Evolutionary conservation across 345 rosid species (phyloP).

Genomic region (Psidium friedrichsthalianum): DNA sequence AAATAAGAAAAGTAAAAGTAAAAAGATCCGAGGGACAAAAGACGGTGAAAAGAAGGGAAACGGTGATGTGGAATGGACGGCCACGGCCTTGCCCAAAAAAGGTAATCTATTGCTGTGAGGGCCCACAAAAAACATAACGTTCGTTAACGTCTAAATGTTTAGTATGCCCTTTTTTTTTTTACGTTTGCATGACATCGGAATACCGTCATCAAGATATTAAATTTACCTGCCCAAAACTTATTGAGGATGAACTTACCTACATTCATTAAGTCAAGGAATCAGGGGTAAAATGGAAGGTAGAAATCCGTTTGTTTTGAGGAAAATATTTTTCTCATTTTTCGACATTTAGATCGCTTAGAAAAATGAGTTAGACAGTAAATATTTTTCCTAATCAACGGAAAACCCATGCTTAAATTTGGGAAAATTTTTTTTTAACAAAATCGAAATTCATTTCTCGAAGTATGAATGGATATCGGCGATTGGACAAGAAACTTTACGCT

Average conservation of each 20-base stretch:
- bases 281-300: not conserved
- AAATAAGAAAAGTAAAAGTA: not conserved
- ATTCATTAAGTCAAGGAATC: not conserved
- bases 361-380: too few relatives aligned
- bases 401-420: too few relatives aligned
- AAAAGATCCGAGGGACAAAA: not conserved
- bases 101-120: not conserved
- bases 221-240: too few relatives aligned
- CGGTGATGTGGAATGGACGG: not conserved
- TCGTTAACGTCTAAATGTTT: not conserved
- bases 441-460: too few relatives aligned
- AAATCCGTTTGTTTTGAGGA: too few relatives aligned
- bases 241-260: not conserved
- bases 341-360: too few relatives aligned
- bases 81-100: not conserved
- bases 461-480: too few relatives aligned
- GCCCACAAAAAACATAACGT: not conserved
- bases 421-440: too few relatives aligned
- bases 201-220: not conserved
- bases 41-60: not conserved
- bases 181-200: not conserved
- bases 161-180: not conserved
- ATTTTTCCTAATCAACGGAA: too few relatives aligned
- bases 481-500: too few relatives aligned
- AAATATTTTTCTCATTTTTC: too few relatives aligned